Conservation (phyloP, 1,139 yeast genomes). For the Diutina ranongensis region DNA sequence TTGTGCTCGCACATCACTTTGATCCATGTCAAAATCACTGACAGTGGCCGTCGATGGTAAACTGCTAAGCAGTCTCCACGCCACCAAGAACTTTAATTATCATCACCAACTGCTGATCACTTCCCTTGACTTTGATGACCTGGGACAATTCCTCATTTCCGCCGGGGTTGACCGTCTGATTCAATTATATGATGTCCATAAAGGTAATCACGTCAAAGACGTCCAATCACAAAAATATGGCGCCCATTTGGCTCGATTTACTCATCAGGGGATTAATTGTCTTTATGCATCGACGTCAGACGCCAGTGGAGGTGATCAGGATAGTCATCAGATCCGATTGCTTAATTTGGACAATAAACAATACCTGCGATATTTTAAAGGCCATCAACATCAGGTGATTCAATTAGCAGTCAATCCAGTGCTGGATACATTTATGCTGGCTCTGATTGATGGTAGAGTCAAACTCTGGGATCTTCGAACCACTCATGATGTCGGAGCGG, state of each 20-base stretch:
- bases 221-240: constrained; percentile 87
- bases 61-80: constrained; percentile 37
- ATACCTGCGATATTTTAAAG: constrained; percentile 75
- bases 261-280: constrained; percentile 60
- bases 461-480: constrained; percentile 79
- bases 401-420: constrained; percentile 67
- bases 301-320: constrained; percentile 20
- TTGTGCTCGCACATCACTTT: too few relatives aligned
- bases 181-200: constrained; percentile 68
- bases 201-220: constrained; percentile 56
- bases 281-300: constrained; percentile 68
- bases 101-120: constrained; percentile 56
- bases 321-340: constrained; percentile 61
- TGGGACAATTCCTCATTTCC: constrained; percentile 70
- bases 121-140: constrained; percentile 75
- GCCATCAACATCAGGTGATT: constrained; percentile 70
- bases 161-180: constrained; percentile 77
- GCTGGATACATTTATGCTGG: constrained; percentile 53
- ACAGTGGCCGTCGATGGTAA: constrained; percentile 27
- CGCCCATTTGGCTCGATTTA: constrained; percentile 74
- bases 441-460: constrained; percentile 70
- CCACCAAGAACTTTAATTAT: constrained; percentile 46
- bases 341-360: constrained; percentile 69
- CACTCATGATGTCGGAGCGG: constrained; percentile 47
- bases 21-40: constrained; percentile 11